Conservation (phyloP, 257 asterid genomes). For the Hygrophila difformis region DNA sequence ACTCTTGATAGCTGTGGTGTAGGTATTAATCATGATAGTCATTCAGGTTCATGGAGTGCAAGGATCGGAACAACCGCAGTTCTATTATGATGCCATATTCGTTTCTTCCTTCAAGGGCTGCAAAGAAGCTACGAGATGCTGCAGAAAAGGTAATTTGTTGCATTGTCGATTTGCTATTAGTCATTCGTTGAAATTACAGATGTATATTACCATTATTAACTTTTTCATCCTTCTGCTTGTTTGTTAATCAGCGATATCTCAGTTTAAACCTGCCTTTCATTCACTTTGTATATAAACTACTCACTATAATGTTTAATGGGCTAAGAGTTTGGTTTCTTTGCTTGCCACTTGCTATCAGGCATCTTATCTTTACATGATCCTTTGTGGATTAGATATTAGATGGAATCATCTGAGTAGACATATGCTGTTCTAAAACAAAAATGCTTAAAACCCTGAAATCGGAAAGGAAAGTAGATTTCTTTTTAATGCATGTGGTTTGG, state of each 20-base stretch:
- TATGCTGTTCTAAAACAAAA: no score
- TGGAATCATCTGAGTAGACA: no score
- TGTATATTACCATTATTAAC: not conserved
- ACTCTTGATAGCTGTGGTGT: constrained; percentile 45
- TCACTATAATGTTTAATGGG: not conserved
- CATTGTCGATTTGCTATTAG: not conserved
- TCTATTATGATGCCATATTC: constrained; percentile 67
- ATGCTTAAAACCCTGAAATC: no score
- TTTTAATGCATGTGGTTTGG: no score
- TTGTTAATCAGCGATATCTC: not conserved
- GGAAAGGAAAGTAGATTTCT: no score
- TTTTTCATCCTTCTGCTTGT: not conserved
- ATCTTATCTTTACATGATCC: not conserved
- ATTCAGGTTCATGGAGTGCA: constrained; percentile 98
- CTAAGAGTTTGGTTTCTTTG: not conserved
- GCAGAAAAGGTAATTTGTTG: constrained; percentile 57
- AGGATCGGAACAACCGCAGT: constrained; percentile 72
- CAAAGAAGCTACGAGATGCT: constrained; percentile 62
- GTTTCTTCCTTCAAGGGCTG: constrained; percentile 89
- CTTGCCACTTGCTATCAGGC: not conserved
- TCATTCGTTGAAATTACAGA: no score
- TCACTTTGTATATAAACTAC: not conserved
- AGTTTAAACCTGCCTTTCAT: not conserved
- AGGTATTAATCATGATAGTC: constrained; percentile 65
- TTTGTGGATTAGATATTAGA: not conserved